Conservation (phyloP, 768 basidiomycete species). For the Rhodotorula graminis region DNA sequence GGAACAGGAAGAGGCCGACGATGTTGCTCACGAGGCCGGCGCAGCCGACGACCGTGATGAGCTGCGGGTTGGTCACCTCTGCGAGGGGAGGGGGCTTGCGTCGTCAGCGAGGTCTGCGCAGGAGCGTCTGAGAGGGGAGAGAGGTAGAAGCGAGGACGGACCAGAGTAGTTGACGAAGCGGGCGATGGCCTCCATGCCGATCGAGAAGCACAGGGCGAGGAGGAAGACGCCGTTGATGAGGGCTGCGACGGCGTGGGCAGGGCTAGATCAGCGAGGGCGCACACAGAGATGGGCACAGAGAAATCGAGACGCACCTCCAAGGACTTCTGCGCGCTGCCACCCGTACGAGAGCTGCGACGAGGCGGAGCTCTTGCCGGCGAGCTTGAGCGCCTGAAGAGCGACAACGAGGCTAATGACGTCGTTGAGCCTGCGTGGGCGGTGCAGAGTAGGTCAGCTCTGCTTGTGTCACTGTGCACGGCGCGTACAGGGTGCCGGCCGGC, state of each 20-base stretch:
- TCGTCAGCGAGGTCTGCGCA: too few relatives aligned
- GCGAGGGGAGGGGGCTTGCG: slow-evolving; percentile 7
- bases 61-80: slow-evolving; percentile 83
- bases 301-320: slow-evolving; percentile 8
- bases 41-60: slow-evolving; percentile 84
- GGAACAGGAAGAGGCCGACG: slow-evolving; percentile 88
- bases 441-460: not conserved
- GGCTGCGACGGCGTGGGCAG: slow-evolving; percentile 55
- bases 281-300: too few relatives aligned
- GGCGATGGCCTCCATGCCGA: slow-evolving; percentile 82
- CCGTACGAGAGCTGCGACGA: slow-evolving; percentile 85
- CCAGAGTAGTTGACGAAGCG: slow-evolving; percentile 82
- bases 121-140: too few relatives aligned
- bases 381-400: slow-evolving; percentile 92
- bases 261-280: too few relatives aligned
- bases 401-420: slow-evolving; percentile 83
- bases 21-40: slow-evolving; percentile 87
- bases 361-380: slow-evolving; percentile 58
- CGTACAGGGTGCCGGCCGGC: too few relatives aligned
- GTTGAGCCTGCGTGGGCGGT: slow-evolving; percentile 51
- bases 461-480: too few relatives aligned
- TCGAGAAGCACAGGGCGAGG: slow-evolving; percentile 92
- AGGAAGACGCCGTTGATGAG: slow-evolving; percentile 95
- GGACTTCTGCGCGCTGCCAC: slow-evolving; percentile 81
- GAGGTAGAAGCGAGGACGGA: slow-evolving; percentile 44